Evolutionary conservation across 306 rosid genomes (phyloP).

Genomic region (Medicago arabica): DNA sequence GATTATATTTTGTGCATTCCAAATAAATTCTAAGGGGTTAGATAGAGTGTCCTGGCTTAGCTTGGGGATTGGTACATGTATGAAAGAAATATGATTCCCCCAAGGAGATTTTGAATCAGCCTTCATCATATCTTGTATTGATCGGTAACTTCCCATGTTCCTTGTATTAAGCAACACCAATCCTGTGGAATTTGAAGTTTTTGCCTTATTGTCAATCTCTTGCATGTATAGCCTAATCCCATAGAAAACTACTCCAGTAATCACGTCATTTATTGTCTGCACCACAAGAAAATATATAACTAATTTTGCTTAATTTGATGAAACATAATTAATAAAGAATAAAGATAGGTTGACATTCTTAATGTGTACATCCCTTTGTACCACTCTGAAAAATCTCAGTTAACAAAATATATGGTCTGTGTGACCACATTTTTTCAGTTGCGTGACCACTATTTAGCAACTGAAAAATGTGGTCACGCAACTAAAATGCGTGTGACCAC

Average conservation of each 20-base stretch:
- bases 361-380: too few relatives aligned
- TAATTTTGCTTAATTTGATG: too few relatives aligned
- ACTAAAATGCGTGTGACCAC: too few relatives aligned
- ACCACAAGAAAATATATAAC: background rate
- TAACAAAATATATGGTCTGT: too few relatives aligned
- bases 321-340: too few relatives aligned
- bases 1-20: slow-evolving; percentile 44
- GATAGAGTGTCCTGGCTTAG: slow-evolving; percentile 21
- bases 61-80: slow-evolving; percentile 58
- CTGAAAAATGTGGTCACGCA: too few relatives aligned
- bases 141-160: slow-evolving; percentile 46
- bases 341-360: too few relatives aligned
- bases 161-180: slow-evolving; percentile 58
- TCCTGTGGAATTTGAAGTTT: background rate
- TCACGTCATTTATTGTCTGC: slow-evolving; percentile 40
- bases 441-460: too few relatives aligned
- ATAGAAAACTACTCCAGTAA: slow-evolving; percentile 26
- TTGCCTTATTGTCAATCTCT: slow-evolving; percentile 18
- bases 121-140: slow-evolving; percentile 54
- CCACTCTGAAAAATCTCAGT: too few relatives aligned
- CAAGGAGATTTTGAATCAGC: slow-evolving; percentile 46
- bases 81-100: slow-evolving; percentile 55
- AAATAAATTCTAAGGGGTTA: slow-evolving; percentile 62
- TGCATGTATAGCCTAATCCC: slow-evolving; percentile 36
- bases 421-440: too few relatives aligned